These are phyloP conservation scores for Calonectria honghensis DNA, from an alignment of 2,329 filamentous ascomycete species.

Conservation along the genomic window DNA sequence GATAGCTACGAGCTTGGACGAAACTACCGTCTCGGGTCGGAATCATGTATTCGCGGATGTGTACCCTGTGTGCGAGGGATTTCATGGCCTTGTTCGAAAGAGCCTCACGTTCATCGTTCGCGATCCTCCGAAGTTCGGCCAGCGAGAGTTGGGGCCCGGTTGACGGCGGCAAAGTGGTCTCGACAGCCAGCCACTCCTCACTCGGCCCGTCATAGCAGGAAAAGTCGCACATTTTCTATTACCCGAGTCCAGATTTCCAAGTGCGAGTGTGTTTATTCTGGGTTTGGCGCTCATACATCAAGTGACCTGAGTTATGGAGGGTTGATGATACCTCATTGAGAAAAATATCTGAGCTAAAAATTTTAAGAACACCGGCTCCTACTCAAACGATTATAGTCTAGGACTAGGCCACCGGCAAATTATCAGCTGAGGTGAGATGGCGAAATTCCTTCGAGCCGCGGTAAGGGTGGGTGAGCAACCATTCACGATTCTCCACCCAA, in stretches of 20 bases:
- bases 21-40: slow-evolving; percentile 44
- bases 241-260: background rate
- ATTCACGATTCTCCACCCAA: slow-evolving; percentile 10
- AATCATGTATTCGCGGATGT: slow-evolving; percentile 57
- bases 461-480: background rate
- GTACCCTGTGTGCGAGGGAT: slow-evolving; percentile 52
- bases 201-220: slow-evolving; percentile 64
- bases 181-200: slow-evolving; percentile 66
- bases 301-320: background rate
- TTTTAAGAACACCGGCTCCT: background rate
- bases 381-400: background rate
- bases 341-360: background rate
- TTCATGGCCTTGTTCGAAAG: slow-evolving; percentile 38
- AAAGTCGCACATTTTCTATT: slow-evolving; percentile 50
- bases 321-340: background rate
- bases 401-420: background rate
- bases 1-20: slow-evolving; percentile 50
- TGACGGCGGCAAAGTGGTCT: slow-evolving; percentile 46
- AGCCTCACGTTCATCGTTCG: slow-evolving; percentile 45
- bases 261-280: background rate
- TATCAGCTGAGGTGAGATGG: background rate
- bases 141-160: slow-evolving; percentile 29
- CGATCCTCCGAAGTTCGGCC: slow-evolving; percentile 41
- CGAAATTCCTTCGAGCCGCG: background rate
- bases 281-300: too few species aligned